phyloP scores from a whole-genome alignment of 768 basidiomycete genomes.

The Serendipita sp. region DNA sequence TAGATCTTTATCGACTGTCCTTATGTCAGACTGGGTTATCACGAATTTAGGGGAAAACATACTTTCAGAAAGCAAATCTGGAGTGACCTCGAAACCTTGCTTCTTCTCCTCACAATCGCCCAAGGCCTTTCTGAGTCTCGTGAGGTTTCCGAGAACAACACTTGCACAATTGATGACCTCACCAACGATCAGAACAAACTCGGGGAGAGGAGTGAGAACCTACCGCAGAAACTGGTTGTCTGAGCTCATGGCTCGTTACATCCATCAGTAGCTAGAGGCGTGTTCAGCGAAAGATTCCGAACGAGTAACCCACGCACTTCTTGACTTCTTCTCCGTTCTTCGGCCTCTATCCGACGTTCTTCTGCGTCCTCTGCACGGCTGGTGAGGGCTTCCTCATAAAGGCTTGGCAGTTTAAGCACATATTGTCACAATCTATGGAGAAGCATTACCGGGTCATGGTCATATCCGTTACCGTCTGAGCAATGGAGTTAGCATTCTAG shows the following conservation, averaged over 20 bases:
- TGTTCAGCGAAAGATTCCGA: not conserved
- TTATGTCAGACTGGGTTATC: not conserved
- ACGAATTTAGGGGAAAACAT: not conserved
- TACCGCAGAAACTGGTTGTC: conserved; percentile 18
- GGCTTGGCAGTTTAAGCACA: not conserved
- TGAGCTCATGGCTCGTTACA: conserved; percentile 22
- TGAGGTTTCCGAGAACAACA: conserved; percentile 21
- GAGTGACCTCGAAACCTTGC: not conserved
- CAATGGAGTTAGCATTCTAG: not conserved
- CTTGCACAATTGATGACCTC: conserved; percentile 20
- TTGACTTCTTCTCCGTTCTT: conserved; percentile 21
- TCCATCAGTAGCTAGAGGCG: conserved; percentile 24
- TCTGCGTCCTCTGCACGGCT: conserved; percentile 18
- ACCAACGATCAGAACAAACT: not conserved
- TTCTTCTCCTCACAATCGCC: not conserved
- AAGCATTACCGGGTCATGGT: not conserved
- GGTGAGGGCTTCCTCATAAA: not conserved
- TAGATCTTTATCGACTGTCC: conserved; percentile 18
- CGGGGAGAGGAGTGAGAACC: not conserved
- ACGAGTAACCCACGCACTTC: not conserved
- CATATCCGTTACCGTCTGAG: conserved; percentile 1
- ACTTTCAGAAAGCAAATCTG: not conserved
- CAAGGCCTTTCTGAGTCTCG: conserved; percentile 17
- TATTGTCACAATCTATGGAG: not conserved
- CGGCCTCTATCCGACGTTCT: conserved; percentile 16